Base-by-base conservation (phyloP, 2,329 filamentous ascomycete genomes). In the Cordyceps pruinosa region DNA sequence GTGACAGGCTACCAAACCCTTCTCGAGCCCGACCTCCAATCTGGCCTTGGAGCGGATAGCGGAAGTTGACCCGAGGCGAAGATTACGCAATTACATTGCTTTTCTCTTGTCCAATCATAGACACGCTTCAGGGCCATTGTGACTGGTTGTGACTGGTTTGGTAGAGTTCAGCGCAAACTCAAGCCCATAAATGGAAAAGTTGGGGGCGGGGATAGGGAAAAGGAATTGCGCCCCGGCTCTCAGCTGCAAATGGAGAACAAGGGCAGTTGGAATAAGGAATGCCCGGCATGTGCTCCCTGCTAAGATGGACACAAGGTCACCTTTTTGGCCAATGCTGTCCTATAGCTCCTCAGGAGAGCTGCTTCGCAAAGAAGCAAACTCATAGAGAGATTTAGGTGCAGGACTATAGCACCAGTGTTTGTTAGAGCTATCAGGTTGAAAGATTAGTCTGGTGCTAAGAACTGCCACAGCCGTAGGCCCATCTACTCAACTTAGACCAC, bases 91-190 rank as follows among this genome's bases (percentile, higher is more conserved):
- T 56, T 47, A 48, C 15, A 10, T 34, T 26, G 12, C 3, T 28
- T 51, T 32, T 17, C 9, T 45, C 19, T 26, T 21, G 7, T 12
- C 39, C 50, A 42, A 34, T 52, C 49, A 44, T 19, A 21, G 37
- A 21, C 13, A 25, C 19, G n/a, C 39, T 17, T 37, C 39, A 37
- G 19, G 51, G 15, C 21, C 37, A 35, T 54, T 39, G 6, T n/a
- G n/a, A n/a, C n/a, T n/a, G n/a, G n/a, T n/a, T n/a, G 25, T 56
- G 44, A 32, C 42, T 56, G 28, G 52, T 8, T 23, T 26, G 34
- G 34, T 4, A 56, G 44, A 35, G 32, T 56, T 41, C 26, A 34
- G 34, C 52, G 52, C 52, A 56, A 41, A 48, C 21, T 35, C n/a
- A 34, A 32, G 44, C 44, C 44, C 52, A 25, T 56, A 21, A 39